Evolutionary conservation across 257 asterid species (phyloP), one percentile per base, ranked within the genome.

Genomic region (Leptodermis oblonga): DNA sequence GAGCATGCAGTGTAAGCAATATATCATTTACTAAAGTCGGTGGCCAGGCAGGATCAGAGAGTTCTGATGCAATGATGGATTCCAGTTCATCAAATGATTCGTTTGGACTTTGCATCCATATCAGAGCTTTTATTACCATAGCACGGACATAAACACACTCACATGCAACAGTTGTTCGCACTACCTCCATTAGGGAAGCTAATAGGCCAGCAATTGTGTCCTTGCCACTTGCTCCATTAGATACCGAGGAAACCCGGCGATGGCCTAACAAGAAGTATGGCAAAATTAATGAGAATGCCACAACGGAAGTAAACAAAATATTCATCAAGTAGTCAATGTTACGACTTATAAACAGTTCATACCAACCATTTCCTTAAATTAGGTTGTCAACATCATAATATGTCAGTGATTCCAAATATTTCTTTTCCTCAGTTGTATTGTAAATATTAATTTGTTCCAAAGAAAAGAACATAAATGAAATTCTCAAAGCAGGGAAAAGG

Each of bases 31-130:
- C 73, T 70, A 89, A 77, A 67, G 97, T 80, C 55, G 97, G 91
- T 48, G 99, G 96, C 99, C 99, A 91, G 33, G 95, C 82, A 68
- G 99, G 97, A 68, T 94, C 99, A 7, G 96, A 87, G 34, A 94
- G 96, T 82, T 94, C 99, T 55, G 99, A 89, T 64, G 95, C 99
- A 70, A 94, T 94, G 69, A 94, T 94, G 72, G 96, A 86, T 85
- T 85, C 92, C 72, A 94, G 83, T 82, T 94, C 99, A 81, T 89
- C 99, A 78, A 94, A 94, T 64, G 96, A 86, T 70, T 94, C 99
- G 56, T 87, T 81, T 37, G 99, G 97, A 81, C 97, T 94, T 89
- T 94, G 99, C 97, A 94, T 94, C 99, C 99, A 94, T 86, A 94
- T 88, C 76, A 94, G 82, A 4, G 99, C 96, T 84, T 94, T 94